Percentiles rank a stretch among this genome's conserved stretches.
phyloP scores from a whole-genome alignment of 179 eudicot species.

The Nepenthes alata region DNA sequence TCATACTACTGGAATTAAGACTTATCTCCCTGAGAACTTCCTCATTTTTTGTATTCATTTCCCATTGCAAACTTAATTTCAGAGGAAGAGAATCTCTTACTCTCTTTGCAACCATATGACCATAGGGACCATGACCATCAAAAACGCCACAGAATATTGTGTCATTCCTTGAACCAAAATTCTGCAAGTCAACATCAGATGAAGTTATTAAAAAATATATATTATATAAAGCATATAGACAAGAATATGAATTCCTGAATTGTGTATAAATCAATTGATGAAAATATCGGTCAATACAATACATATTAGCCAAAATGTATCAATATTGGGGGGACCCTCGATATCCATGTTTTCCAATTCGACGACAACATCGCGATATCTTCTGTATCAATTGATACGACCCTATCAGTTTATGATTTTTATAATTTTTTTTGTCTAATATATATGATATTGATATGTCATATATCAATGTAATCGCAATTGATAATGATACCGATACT shows the following conservation, averaged over 20 bases:
- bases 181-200: slow-evolving; percentile 4
- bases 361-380: too few relatives aligned
- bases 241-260: background rate
- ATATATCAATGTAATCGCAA: too few relatives aligned
- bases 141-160: slow-evolving; percentile 79
- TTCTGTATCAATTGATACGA: too few relatives aligned
- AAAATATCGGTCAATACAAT: too few relatives aligned
- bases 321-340: too few relatives aligned
- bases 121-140: slow-evolving; percentile 94
- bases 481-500: too few relatives aligned
- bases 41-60: slow-evolving; percentile 30
- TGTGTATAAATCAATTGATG: background rate
- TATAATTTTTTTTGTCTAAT: too few relatives aligned
- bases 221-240: background rate
- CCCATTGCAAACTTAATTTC: slow-evolving; percentile 51
- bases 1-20: slow-evolving; percentile 24
- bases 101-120: slow-evolving; percentile 73
- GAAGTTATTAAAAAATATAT: background rate
- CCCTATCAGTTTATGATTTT: too few relatives aligned
- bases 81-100: slow-evolving; percentile 65
- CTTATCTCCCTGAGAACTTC: slow-evolving; percentile 39
- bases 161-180: slow-evolving; percentile 18
- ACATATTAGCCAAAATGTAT: too few relatives aligned
- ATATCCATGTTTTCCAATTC: too few relatives aligned
- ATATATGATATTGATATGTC: too few relatives aligned